Base-by-base conservation (phyloP, 2,329 filamentous ascomycete genomes). In the Chrysoporthe cubensis region DNA sequence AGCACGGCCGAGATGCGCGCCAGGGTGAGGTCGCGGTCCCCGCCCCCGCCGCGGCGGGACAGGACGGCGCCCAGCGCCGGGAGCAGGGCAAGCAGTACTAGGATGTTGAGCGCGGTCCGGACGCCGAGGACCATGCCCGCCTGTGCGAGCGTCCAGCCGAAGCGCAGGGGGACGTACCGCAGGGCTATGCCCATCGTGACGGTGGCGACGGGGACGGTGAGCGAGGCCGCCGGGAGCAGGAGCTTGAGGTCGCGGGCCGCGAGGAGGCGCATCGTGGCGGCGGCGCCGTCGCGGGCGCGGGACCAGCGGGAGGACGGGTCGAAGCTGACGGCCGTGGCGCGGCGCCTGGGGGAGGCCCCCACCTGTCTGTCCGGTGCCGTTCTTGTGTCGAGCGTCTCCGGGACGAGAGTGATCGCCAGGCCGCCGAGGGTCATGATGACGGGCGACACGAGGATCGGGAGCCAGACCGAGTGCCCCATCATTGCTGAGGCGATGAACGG, bases 371-470 rank as follows among this genome's bases (percentile, higher is more conserved):
- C 4, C 40, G 32, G 14, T 4, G 32, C 18, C 4, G 21, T 44
- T 34, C n/a, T 44, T 2, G 37, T 18, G 0, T 60, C 11, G 4
- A 64, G 48, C 16, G 65, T 69, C 66, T 69, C 66, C 0, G 66
- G 68, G 26, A 71, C 57, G 8, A 69, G 52, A 4, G 8, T 32
- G 21, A 65, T 57, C 1, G 66, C 14, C 1, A 65, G 48, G 3
- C 54, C 62, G 4, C 68, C 65, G 44, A 62, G 16, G 9, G 63
- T 8, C 44, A 65, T 60, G 37, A 69, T 37, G 0, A 46, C 54
- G 4, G 68, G 70, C 26, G 68, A 69, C 8, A 66, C 42, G 32
- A 71, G 9, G 40, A 70, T 50, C 8, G 70, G 69, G 16, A 56
- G 5, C 64, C 66, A 67, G 42, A 70, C 16, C 0, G 48, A 61